Evolutionary conservation across 805 yeast species (phyloP).

Genomic region (Lipomyces orientalis): DNA sequence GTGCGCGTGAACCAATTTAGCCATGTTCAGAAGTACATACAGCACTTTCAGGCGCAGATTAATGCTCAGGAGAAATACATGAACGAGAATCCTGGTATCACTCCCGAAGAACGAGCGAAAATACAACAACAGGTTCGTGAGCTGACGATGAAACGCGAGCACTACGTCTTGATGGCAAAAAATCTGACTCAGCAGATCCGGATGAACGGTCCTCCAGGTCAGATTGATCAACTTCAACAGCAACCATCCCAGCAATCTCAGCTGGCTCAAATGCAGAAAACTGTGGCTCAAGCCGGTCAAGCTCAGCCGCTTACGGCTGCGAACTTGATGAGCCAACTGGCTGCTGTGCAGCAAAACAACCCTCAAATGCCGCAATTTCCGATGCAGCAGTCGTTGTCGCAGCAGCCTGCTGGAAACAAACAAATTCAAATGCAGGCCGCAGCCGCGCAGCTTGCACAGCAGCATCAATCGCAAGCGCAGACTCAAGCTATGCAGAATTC

Average conservation of each 20-base stretch:
- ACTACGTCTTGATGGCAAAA: conserved; percentile 20
- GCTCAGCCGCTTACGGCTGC: conserved; percentile 21
- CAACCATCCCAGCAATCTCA: conserved; percentile 14
- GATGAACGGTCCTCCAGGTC: conserved; percentile 14
- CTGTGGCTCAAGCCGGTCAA: conserved; percentile 13
- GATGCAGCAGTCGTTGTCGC: conserved; percentile 41
- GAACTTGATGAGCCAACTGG: conserved; percentile 24
- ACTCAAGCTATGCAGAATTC: conserved; percentile 20
- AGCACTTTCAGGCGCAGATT: conserved; percentile 27
- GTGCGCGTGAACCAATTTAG: conserved; percentile 27
- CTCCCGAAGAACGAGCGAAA: conserved; percentile 33
- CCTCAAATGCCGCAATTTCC: not conserved
- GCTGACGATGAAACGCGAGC: conserved; percentile 27
- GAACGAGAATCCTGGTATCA: conserved; percentile 24
- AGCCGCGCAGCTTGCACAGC: conserved; percentile 10
- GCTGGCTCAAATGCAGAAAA: conserved; percentile 5
- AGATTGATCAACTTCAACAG: conserved; percentile 13
- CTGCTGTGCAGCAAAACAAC: conserved; percentile 21
- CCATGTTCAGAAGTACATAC: conserved; percentile 20
- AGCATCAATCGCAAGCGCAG: conserved; percentile 30
- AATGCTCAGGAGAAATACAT: conserved; percentile 24
- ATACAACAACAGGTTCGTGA: conserved; percentile 23
- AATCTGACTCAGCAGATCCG: conserved; percentile 30
- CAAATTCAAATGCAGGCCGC: conserved; percentile 24
- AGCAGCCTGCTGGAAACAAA: conserved; percentile 25